These are phyloP conservation scores for Hypholoma fasciculare DNA, from an alignment of 768 basidiomycete genomes.

Conservation along the genomic window DNA sequence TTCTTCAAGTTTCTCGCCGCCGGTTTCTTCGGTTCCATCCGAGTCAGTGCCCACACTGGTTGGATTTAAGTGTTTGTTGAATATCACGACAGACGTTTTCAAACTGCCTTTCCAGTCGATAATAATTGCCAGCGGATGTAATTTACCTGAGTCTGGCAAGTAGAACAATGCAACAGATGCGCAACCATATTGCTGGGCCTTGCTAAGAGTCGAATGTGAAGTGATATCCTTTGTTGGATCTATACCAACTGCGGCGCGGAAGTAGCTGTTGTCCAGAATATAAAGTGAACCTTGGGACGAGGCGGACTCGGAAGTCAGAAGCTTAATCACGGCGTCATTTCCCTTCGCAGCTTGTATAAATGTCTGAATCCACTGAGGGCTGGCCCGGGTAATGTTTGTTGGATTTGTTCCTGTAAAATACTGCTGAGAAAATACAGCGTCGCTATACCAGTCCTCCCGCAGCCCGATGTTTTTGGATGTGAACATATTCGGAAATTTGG, in stretches of 20 bases:
- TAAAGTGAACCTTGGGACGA: constrained; percentile 14
- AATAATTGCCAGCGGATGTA: constrained; percentile 29
- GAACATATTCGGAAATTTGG: constrained; percentile 17
- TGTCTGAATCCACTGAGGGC: constrained; percentile 17
- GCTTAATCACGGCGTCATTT: constrained; percentile 9
- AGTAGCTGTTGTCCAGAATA: constrained; percentile 25
- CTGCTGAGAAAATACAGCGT: constrained; percentile 29
- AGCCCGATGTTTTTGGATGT: constrained; percentile 23
- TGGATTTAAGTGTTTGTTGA: constrained; percentile 22
- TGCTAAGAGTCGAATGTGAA: background rate
- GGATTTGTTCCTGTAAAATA: constrained; percentile 29
- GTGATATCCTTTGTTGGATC: constrained; percentile 8
- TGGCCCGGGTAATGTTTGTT: constrained; percentile 22
- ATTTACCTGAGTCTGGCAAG: constrained; percentile 21
- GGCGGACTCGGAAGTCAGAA: constrained; percentile 13
- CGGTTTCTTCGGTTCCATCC: no score
- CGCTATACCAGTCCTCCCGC: constrained; percentile 30
- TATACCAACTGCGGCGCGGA: constrained; percentile 19
- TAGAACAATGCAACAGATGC: constrained; percentile 27
- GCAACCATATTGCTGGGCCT: constrained; percentile 18
- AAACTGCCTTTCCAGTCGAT: constrained; percentile 29
- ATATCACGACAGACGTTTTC: constrained; percentile 24
- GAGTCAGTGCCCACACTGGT: constrained; percentile 10
- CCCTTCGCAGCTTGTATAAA: constrained; percentile 15
- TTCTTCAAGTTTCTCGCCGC: constrained; percentile 10